phyloP scores from a whole-genome alignment of 805 yeast species.

The Candida jianshihensis region DNA sequence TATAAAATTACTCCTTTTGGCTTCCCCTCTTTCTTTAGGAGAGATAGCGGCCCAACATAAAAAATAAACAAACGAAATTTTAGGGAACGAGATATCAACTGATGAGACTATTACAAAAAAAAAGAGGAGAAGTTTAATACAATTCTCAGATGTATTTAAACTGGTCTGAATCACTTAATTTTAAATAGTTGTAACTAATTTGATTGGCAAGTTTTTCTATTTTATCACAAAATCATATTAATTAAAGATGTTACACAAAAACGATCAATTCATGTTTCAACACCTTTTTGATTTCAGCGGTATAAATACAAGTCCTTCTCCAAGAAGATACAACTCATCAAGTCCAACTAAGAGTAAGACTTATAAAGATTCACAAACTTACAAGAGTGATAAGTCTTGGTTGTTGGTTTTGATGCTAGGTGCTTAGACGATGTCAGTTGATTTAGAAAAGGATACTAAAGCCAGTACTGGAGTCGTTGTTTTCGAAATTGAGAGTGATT shows the following conservation, averaged over 20 bases:
- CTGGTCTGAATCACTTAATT: no score
- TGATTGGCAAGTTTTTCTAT: neutral
- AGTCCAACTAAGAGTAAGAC: conserved; percentile 1
- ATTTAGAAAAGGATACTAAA: neutral
- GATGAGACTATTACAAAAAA: no score
- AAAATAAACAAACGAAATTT: no score
- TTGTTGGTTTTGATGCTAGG: conserved; percentile 18
- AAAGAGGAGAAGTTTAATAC: no score
- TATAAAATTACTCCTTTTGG: no score
- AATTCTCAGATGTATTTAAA: no score
- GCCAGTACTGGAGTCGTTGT: neutral
- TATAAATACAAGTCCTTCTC: conserved; percentile 12
- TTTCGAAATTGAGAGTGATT: no score
- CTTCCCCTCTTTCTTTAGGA: no score
- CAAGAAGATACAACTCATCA: neutral
- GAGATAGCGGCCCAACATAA: no score
- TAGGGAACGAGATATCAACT: no score
- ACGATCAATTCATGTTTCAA: conserved; percentile 9
- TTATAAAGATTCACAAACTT: neutral
- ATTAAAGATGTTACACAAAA: conserved; percentile 14
- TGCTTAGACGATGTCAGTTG: conserved; percentile 6
- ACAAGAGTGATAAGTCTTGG: conserved; percentile 21
- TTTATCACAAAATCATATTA: neutral
- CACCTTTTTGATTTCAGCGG: conserved; percentile 11
- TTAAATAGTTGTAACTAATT: no score